phyloP scores from a whole-genome alignment of 345 rosid genomes.

The Melaleuca quinquenervia region DNA sequence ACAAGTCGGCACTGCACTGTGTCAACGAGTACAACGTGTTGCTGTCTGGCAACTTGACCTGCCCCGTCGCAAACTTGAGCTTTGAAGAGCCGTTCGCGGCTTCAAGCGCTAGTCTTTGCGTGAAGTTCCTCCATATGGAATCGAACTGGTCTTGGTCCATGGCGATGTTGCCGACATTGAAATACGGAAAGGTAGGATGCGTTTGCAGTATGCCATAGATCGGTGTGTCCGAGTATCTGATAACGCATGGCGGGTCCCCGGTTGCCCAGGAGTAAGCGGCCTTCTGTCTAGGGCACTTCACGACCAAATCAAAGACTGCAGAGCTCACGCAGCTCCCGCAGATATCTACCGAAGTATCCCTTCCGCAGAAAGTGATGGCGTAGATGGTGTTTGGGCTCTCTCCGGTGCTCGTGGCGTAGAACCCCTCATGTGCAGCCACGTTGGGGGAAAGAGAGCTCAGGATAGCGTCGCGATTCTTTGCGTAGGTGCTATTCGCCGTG shows the following conservation, averaged over 20 bases:
- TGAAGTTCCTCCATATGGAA: conserved; percentile 20
- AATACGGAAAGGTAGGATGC: background rate
- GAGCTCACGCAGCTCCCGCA: conserved; percentile 17
- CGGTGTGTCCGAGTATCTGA: conserved; percentile 23
- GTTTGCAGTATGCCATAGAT: conserved; percentile 18
- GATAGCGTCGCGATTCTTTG: conserved; percentile 1
- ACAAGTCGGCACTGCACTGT: conserved; percentile 55
- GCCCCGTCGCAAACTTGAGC: conserved; percentile 25
- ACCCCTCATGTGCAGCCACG: background rate
- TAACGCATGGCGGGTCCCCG: conserved; percentile 11
- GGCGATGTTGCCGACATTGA: background rate
- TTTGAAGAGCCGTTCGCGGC: conserved; percentile 16
- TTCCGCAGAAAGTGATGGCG: conserved; percentile 23
- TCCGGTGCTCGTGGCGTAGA: conserved; percentile 1
- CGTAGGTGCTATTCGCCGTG: conserved; percentile 8
- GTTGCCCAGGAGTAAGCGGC: conserved; percentile 18
- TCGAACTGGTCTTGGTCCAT: conserved; percentile 9
- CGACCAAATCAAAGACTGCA: background rate
- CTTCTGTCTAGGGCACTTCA: conserved; percentile 22
- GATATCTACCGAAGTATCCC: conserved; percentile 6
- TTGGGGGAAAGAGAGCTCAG: conserved; percentile 7
- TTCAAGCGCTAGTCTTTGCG: background rate
- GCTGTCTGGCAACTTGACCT: background rate
- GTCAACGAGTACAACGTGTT: conserved; percentile 20
- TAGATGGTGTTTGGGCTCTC: background rate